These are phyloP conservation scores for Diaporthe amygdali DNA, from an alignment of 2,329 filamentous ascomycete species.

Conservation along the genomic window DNA sequence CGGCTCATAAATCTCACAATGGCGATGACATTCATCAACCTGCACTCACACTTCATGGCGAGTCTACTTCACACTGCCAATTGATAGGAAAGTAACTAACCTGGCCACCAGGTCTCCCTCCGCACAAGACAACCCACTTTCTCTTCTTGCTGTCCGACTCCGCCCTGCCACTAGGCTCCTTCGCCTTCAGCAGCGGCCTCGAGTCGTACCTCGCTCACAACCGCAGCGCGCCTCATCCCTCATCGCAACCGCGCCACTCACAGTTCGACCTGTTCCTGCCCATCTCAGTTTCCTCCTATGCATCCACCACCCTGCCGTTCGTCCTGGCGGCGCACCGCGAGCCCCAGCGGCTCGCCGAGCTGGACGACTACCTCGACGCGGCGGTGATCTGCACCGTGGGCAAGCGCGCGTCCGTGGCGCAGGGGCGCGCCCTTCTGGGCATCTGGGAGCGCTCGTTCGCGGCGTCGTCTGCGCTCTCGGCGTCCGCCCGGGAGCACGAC, in stretches of 20 bases:
- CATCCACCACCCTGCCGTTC: constrained; percentile 76
- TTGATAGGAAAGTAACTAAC: constrained; percentile 5
- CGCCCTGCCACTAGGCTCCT: constrained; percentile 82
- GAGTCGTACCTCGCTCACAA: constrained; percentile 82
- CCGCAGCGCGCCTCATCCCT: constrained; percentile 31
- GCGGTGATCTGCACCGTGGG: constrained; percentile 80
- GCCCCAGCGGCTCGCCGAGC: constrained; percentile 53
- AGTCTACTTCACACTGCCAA: neutral
- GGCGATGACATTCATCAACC: constrained; percentile 27
- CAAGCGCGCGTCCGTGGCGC: constrained; percentile 74
- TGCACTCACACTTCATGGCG: neutral
- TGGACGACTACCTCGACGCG: constrained; percentile 81
- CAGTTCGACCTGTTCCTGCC: constrained; percentile 71
- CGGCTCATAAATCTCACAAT: constrained; percentile 29
- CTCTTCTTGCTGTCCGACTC: constrained; percentile 82
- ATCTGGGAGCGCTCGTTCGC: constrained; percentile 78
- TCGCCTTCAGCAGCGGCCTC: constrained; percentile 82
- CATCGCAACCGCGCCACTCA: constrained; percentile 35
- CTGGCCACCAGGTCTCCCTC: constrained; percentile 13
- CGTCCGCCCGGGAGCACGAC: neutral
- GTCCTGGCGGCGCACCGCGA: constrained; percentile 69
- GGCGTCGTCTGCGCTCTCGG: constrained; percentile 35
- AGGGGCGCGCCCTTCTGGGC: constrained; percentile 75
- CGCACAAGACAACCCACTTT: constrained; percentile 59
- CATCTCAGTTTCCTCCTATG: constrained; percentile 73